Base-by-base conservation (phyloP, 257 asterid genomes). In the Primulina tabacum region DNA sequence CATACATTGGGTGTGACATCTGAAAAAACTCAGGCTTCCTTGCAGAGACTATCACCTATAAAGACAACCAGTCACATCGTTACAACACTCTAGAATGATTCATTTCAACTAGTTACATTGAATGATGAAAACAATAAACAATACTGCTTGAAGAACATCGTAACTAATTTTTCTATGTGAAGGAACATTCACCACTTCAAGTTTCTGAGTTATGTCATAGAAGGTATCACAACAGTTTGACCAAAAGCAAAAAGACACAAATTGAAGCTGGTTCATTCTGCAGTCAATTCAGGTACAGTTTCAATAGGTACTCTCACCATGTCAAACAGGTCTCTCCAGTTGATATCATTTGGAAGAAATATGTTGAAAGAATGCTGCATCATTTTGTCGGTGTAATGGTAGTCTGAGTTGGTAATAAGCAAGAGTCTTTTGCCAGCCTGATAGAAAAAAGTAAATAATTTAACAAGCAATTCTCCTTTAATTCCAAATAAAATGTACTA, bases 21-120 rank as follows among this genome's bases (percentile, higher is more conserved):
- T 88, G 97, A 78, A 90, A 90, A 75, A 90, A 90, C 75, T 90
- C 97, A 50, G 97, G 97, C 81, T 90, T 90, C 83, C 96, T 82
- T 53, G 97, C 87, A 61, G 97, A 90, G 71, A 90, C 97, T 67
- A 90, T 90, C 30, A 90, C 96, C 97, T 90, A 71, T 38, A 69
- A 63, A 75, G 77, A 77, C 62, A 67, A 71, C 69, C 32, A 59
- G 69, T 52, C 75, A 73, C 64, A 38, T 24, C 28, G 47, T 50
- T 37, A 56, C 20, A 50, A 43, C 62, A 62, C 34, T 58, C 58
- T 18, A 73, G 67, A 55, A 70, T 38, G 71, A 32, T 28, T 32
- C 17, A 34, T 66, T 73, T 65, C 20, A 52, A 60, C 67, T 47
- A 70, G 58, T 73, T 65, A 30, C 63, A 70, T 29, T 50, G 14